These are phyloP conservation scores for Magnaporthiopsis poae DNA, from an alignment of 2,329 filamentous ascomycete genomes.

Conservation along the genomic window DNA sequence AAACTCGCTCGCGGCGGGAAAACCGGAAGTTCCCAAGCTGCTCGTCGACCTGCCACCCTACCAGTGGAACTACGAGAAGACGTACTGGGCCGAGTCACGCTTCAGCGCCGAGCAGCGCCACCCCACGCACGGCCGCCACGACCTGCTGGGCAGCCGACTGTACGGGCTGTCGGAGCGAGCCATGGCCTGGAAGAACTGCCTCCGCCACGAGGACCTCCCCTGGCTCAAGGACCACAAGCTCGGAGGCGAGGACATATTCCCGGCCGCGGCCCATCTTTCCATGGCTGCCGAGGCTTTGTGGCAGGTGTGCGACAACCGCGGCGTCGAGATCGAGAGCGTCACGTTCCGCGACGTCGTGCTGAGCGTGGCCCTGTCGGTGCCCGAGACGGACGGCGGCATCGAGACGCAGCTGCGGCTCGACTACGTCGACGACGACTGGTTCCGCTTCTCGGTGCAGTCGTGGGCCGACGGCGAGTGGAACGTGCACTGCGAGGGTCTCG, in stretches of 20 bases:
- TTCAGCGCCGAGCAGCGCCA: neutral
- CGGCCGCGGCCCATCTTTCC: slow-evolving; percentile 11
- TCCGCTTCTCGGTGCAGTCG: too few species aligned
- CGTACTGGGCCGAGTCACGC: slow-evolving; percentile 10
- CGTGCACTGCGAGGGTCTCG: too few species aligned
- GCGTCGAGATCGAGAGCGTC: too few species aligned
- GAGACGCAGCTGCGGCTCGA: neutral
- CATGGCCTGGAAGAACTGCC: slow-evolving; percentile 17
- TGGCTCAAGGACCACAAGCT: slow-evolving; percentile 31
- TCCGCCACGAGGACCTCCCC: slow-evolving; percentile 17
- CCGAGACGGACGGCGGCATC: neutral
- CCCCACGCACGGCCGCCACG: slow-evolving; percentile 7
- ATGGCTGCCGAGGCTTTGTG: too few species aligned
- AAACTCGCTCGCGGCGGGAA: too few species aligned
- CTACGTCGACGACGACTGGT: too few species aligned
- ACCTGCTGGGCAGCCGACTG: slow-evolving; percentile 10
- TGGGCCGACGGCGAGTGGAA: too few species aligned
- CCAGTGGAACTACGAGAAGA: slow-evolving; percentile 9
- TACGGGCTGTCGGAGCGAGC: slow-evolving; percentile 7
- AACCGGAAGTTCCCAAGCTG: neutral
- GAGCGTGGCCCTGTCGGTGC: slow-evolving; percentile 1
- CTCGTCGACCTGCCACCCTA: slow-evolving; percentile 12
- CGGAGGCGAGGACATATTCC: slow-evolving; percentile 27
- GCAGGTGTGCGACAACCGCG: too few species aligned
- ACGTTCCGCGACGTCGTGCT: neutral